Percentiles rank a stretch among this genome's conserved stretches.
Conservation (phyloP, 2,329 filamentous ascomycete species). For the Aureobasidium sp. region DNA sequence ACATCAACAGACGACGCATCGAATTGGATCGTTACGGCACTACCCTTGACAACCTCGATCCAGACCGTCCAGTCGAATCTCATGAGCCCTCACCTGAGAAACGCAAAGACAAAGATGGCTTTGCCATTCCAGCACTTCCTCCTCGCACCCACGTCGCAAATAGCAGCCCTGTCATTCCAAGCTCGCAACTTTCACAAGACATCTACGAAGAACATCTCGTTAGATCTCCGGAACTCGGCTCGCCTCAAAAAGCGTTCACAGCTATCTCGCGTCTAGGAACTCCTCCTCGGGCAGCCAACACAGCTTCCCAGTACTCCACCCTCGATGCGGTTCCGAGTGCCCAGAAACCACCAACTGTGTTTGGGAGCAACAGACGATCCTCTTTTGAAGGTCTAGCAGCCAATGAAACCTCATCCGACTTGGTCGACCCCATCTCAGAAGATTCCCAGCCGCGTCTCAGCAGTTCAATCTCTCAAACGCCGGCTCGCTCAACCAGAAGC, state of each 20-base stretch:
- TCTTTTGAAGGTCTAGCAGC: neutral
- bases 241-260: neutral
- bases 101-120: conserved; percentile 9
- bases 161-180: neutral
- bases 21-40: conserved; percentile 16
- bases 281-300: neutral
- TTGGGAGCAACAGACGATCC: neutral
- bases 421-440: neutral
- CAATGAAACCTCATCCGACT: neutral
- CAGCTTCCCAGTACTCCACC: neutral
- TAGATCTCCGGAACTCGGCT: conserved; percentile 3
- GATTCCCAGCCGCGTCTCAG: conserved; percentile 5
- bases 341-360: neutral
- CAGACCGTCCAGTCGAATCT: conserved; percentile 23
- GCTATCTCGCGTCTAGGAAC: neutral
- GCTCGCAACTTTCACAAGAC: neutral
- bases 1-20: conserved; percentile 21
- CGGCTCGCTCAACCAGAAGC: neutral
- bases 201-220: conserved; percentile 3
- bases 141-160: neutral
- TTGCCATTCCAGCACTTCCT: neutral
- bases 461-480: neutral
- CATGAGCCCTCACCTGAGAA: neutral
- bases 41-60: conserved; percentile 16
- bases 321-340: conserved; percentile 5